Percentiles rank a stretch among this genome's conserved stretches.
Conservation (phyloP, 2,329 filamentous ascomycete genomes). For the Tolypocladium guangdongense region DNA sequence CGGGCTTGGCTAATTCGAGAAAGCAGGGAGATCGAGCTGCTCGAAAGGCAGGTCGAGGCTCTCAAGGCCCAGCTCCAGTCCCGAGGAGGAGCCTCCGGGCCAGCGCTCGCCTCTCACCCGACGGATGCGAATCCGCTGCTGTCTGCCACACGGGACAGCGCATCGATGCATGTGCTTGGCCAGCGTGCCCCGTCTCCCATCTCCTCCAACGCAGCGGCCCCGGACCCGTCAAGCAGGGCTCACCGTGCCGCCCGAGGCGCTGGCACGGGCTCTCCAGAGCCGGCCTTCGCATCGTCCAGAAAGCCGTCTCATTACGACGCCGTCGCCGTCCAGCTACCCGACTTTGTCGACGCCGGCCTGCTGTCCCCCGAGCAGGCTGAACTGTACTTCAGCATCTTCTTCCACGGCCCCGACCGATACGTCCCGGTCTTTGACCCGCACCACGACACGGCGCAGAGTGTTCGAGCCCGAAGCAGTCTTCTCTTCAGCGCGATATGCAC, state of each 20-base stretch:
- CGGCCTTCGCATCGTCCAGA: neutral
- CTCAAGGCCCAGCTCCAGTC: conserved; percentile 5
- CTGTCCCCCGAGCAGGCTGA: conserved; percentile 11
- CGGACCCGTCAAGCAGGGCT: neutral
- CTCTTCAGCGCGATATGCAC: conserved; percentile 41
- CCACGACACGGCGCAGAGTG: conserved; percentile 32
- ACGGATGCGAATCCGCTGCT: neutral
- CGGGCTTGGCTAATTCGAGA: neutral
- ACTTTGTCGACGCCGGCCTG: conserved; percentile 12
- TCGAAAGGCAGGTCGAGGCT: neutral
- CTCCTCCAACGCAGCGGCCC: neutral
- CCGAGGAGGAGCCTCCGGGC: neutral
- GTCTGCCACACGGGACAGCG: neutral
- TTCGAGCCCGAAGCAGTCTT: conserved; percentile 34
- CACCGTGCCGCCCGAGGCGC: neutral
- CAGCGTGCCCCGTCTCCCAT: neutral
- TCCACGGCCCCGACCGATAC: conserved; percentile 15
- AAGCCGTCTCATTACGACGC: neutral
- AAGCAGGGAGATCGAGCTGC: neutral
- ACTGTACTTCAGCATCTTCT: conserved; percentile 13
- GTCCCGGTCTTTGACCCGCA: conserved; percentile 14
- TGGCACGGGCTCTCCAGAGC: neutral
- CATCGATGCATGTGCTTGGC: neutral
- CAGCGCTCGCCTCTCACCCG: neutral
- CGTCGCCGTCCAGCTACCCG: conserved; percentile 3